Base-by-base conservation (phyloP, 2,329 filamentous ascomycete genomes). In the Claviceps cyperi region DNA sequence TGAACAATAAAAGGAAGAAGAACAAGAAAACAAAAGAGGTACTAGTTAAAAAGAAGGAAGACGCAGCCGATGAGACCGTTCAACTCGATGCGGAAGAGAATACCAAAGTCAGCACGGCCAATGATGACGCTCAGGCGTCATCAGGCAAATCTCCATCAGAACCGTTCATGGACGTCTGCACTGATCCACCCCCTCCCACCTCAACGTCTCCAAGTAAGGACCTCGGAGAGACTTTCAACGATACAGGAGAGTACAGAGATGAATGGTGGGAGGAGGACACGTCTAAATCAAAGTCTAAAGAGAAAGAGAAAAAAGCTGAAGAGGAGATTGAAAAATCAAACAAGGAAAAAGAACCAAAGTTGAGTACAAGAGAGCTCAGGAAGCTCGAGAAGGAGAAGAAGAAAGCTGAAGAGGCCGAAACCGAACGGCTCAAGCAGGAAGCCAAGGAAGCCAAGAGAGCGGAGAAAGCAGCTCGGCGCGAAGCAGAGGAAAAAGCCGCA, bases 11-110 rank as follows among this genome's bases (percentile, higher is more conserved):
- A 53, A 78, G 77, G 64, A 74, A 75, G 59, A 78, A 78, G 59
- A 78, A 78, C 60, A 64, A 66, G 43, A 76, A 72, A 50, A 62
- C 60, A 51, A 75, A 71, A 58, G 78, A 77, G 57, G 64, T 68
- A 14, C 67, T 71, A 6, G 61, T 73, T 22, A 71, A 77, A 51
- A 64, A 76, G 40, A 60, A 71, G 43, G 67, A 70, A 28, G 69
- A 70, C 43, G 66, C 67, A 52, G 67, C 70, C 37, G 64, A 73
- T 55, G 68, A 75, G 53, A 69, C 67, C 50, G 65, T 70, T 24
- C 68, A 73, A 53, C 69, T 72, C 50, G 68, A 70, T 51, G 69
- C 70, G 32, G 65, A 69, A 46, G 68, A 69, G 57, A 69, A 72
- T 58, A 59, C 60, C 50, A 69, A 70, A 59, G 67, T 64, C 56